phyloP scores from a whole-genome alignment of 2,329 filamentous ascomycete genomes.

The Aspergillus pseudoterreus region DNA sequence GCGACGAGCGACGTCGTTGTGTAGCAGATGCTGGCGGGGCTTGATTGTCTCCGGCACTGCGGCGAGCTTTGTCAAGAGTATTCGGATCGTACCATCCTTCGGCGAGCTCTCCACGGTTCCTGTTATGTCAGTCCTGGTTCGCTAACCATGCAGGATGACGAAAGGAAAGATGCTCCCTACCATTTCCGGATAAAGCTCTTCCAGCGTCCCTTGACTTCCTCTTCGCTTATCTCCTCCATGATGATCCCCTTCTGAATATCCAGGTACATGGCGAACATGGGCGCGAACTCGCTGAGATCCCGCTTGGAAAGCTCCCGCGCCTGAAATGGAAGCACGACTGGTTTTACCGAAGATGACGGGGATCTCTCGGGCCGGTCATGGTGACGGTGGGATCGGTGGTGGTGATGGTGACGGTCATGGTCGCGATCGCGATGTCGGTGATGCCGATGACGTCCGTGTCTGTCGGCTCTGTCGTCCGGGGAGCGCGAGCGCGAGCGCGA shows the following conservation, averaged over 20 bases:
- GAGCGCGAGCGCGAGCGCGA: constrained; percentile 36
- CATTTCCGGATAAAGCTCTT: constrained; percentile 90
- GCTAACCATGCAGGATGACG: neutral
- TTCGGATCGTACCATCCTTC: constrained; percentile 91
- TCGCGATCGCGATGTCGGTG: constrained; percentile 16
- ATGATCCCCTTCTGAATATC: constrained; percentile 79
- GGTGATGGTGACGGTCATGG: constrained; percentile 29
- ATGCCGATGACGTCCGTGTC: constrained; percentile 28
- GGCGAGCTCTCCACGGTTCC: constrained; percentile 80
- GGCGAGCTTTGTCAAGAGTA: constrained; percentile 56
- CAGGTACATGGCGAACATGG: constrained; percentile 78
- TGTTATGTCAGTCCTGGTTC: constrained; percentile 46
- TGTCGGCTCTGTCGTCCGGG: constrained; percentile 24
- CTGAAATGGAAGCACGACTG: constrained; percentile 58
- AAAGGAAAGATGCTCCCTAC: constrained; percentile 45
- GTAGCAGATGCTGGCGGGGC: neutral
- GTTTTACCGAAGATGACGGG: constrained; percentile 10
- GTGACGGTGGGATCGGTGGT: constrained; percentile 3
- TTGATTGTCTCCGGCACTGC: constrained; percentile 16
- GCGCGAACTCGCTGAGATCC: constrained; percentile 63
- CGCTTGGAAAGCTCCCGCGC: constrained; percentile 64
- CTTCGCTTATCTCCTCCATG: constrained; percentile 65
- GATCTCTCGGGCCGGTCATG: constrained; percentile 10
- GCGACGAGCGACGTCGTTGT: constrained; percentile 15
- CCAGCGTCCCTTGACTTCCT: constrained; percentile 80